These are phyloP conservation scores for Pelargonium fulgidum DNA, from an alignment of 441 rosid genomes.

Conservation along the genomic window DNA sequence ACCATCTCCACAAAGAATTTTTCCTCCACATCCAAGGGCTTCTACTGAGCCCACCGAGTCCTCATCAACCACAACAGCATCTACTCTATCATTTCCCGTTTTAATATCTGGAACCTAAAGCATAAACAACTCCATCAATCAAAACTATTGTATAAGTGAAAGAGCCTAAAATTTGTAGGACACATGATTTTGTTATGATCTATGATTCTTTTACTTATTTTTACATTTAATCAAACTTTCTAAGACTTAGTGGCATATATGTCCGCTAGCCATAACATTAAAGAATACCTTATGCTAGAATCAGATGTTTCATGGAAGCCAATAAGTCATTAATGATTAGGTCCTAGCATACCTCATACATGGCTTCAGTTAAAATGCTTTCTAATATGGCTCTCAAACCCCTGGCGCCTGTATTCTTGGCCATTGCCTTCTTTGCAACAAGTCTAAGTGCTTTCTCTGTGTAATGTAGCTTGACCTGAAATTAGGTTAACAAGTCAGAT, in stretches of 20 bases:
- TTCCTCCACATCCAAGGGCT: constrained; percentile 62
- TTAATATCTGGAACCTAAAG: constrained; percentile 79
- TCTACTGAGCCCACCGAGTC: constrained; percentile 56
- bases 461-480: constrained; percentile 84
- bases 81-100: constrained; percentile 55
- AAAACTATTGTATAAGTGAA: background rate
- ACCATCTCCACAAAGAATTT: constrained; percentile 64
- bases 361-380: constrained; percentile 79
- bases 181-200: background rate
- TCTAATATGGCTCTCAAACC: constrained; percentile 83
- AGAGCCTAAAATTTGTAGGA: background rate
- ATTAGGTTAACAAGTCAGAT: constrained; percentile 20
- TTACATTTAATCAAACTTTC: background rate
- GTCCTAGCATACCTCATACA: constrained; percentile 69
- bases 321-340: background rate
- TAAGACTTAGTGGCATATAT: too few species aligned
- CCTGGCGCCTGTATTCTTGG: constrained; percentile 90
- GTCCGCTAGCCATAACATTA: background rate
- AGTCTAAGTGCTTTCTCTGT: constrained; percentile 69
- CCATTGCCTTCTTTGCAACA: constrained; percentile 75
- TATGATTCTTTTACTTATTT: background rate
- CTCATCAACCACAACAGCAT: constrained; percentile 76
- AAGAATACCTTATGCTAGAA: background rate
- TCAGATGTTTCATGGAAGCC: constrained; percentile 4
- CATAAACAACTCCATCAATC: constrained; percentile 5